Base-by-base conservation (phyloP, 1,139 yeast species). In the Saccharomyces hybrid region DNA sequence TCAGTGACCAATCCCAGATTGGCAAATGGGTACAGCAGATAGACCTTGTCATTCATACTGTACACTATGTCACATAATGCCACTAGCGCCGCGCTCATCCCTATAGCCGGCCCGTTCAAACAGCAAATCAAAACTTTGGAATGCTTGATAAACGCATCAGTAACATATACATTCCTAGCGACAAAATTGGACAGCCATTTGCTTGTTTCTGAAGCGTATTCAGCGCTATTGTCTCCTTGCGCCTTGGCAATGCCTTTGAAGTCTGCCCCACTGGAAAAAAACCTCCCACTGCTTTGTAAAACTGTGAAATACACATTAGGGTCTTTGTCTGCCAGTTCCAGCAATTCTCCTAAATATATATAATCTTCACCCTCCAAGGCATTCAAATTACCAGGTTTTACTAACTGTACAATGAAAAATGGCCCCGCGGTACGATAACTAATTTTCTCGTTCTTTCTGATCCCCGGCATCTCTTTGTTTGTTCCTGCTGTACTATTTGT, bases 201-300 rank as follows among this genome's bases (percentile, higher is more conserved):
- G 55, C 79, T 80, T 56, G 78, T 61, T 50, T 70, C 73, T 9
- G 69, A 63, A 1, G 64, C 63, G 9, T 61, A 60, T 11, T 60
- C 48, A 5, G n/a, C 51, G 34, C 49, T 49, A 31, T 46, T 32
- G 6, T 38, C 44, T 9, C 14, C 23, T 20, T 64, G 56, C 2
- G 61, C 58, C 56, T 71, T 54, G 25, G 69, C 69, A 16, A 73
- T 67, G 20, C 75, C 72, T 46, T 68, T 66, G 56, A 88, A 80
- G 67, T 88, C 84, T 29, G 96, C 96, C 42, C 97, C 97, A 5
- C 96, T 88, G 38, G 91, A 84, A 69, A 89, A 89, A 68, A 77
- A 87, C 59, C 84, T 76, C 1, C 96, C 96, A 0, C 86, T 76
- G 42, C 89, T 76, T 64, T 83, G 85, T 53, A 89, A 71, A 53